A percentile compares a stretch with the other conserved stretches of the same genome.
phyloP scores from a whole-genome alignment of 164 flowering plant genomes.

The Saururus chinensis region DNA sequence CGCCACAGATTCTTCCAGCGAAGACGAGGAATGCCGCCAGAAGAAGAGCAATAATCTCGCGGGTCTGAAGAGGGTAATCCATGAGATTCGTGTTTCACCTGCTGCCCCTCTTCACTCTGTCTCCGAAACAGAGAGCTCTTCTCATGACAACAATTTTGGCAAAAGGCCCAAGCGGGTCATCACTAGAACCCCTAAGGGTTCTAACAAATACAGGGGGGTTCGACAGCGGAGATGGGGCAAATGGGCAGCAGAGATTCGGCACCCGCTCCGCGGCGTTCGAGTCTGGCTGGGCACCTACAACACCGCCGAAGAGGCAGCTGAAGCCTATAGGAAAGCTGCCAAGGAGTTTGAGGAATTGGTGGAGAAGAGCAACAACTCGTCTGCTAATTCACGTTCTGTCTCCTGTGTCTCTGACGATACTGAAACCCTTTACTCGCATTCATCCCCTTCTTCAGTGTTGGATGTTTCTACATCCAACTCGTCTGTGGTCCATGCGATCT shows the following conservation, averaged over 20 bases:
- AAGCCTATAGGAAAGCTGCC: slow-evolving; percentile 41
- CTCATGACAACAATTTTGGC: slow-evolving; percentile 29
- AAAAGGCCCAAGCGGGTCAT: slow-evolving; percentile 19
- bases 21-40: slow-evolving; percentile 29
- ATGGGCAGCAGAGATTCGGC: slow-evolving; percentile 96
- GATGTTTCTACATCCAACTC: slow-evolving; percentile 28
- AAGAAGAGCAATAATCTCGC: background rate
- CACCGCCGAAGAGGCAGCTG: slow-evolving; percentile 66
- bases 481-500: slow-evolving; percentile 1
- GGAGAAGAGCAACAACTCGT: slow-evolving; percentile 17
- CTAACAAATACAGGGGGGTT: slow-evolving; percentile 50
- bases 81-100: slow-evolving; percentile 36
- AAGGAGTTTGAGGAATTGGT: slow-evolving; percentile 24
- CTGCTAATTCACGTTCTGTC: slow-evolving; percentile 17
- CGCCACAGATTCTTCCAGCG: slow-evolving; percentile 66
- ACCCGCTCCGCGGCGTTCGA: slow-evolving; percentile 50
- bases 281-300: slow-evolving; percentile 82
- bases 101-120: background rate
- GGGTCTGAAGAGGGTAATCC: slow-evolving; percentile 27
- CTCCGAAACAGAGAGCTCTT: slow-evolving; percentile 42
- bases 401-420: slow-evolving; percentile 25
- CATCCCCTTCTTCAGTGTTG: slow-evolving; percentile 46
- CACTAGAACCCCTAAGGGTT: slow-evolving; percentile 6
- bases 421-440: slow-evolving; percentile 27
- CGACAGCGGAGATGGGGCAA: slow-evolving; percentile 87